Conservation (phyloP, 2,329 filamentous ascomycete species). For the Pestalotiopsis fici region DNA sequence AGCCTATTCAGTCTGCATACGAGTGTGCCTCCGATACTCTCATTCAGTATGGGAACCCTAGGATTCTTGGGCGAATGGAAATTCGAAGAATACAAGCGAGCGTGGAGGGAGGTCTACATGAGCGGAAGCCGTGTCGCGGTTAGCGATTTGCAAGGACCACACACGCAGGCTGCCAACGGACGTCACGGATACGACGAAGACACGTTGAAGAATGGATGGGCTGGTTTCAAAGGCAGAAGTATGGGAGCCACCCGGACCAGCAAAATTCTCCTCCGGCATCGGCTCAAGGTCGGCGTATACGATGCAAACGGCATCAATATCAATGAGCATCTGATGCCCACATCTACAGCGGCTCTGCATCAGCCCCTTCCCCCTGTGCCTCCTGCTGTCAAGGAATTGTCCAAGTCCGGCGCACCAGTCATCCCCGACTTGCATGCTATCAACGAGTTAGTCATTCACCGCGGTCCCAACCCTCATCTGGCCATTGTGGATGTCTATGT, state of each 20-base stretch:
- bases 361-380: conserved; percentile 32
- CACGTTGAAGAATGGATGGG: conserved; percentile 56
- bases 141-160: conserved; percentile 42
- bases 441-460: conserved; percentile 93
- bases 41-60: conserved; percentile 95
- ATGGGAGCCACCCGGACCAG: conserved; percentile 75
- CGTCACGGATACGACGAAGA: conserved; percentile 27
- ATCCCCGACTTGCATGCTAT: conserved; percentile 67
- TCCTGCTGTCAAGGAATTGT: conserved; percentile 7
- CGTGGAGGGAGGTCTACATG: conserved; percentile 93
- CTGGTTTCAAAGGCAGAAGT: conserved; percentile 74
- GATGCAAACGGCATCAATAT: conserved; percentile 66
- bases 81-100: conserved; percentile 87
- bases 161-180: conserved; percentile 37
- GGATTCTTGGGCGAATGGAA: conserved; percentile 98
- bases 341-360: conserved; percentile 44
- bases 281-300: conserved; percentile 84
- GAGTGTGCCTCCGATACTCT: conserved; percentile 85
- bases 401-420: conserved; percentile 12
- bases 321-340: conserved; percentile 51
- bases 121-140: conserved; percentile 56
- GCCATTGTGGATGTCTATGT: conserved; percentile 91
- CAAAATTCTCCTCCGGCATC: conserved; percentile 82
- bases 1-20: conserved; percentile 82
- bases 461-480: conserved; percentile 85